These are phyloP conservation scores for Podaxis sp. DNA, from an alignment of 768 basidiomycete genomes.

Conservation along the genomic window DNA sequence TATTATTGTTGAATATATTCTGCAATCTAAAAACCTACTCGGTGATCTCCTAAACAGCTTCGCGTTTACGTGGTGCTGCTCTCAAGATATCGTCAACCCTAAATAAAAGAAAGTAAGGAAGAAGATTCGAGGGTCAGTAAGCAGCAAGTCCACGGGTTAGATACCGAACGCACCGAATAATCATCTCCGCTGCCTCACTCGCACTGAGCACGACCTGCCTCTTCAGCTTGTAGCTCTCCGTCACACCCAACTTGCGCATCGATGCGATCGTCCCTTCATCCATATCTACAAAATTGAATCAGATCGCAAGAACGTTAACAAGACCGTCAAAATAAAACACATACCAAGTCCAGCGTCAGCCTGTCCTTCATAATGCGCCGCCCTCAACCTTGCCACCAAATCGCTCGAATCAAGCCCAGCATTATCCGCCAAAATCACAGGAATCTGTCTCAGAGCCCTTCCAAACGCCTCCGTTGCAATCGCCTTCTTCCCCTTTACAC, in stretches of 20 bases:
- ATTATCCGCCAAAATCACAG: conserved; percentile 95
- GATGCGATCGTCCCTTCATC: conserved; percentile 80
- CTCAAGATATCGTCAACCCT: conserved; percentile 93
- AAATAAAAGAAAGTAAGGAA: not conserved
- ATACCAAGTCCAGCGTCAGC: conserved; percentile 84
- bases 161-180: conserved; percentile 69
- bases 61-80: conserved; percentile 81
- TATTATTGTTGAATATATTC: not conserved
- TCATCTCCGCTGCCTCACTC: conserved; percentile 98
- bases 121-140: not conserved
- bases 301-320: not conserved
- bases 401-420: conserved; percentile 98
- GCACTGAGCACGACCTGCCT: conserved; percentile 92
- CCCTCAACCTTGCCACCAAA: conserved; percentile 83
- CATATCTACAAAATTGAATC: conserved; percentile 67
- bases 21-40: not conserved
- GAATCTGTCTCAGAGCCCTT: conserved; percentile 89
- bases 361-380: conserved; percentile 91
- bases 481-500: conserved; percentile 91
- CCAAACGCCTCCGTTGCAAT: conserved; percentile 93
- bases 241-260: conserved; percentile 86
- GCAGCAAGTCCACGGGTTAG: not conserved
- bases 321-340: conserved; percentile 22
- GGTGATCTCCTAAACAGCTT: conserved; percentile 54
- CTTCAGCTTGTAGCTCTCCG: conserved; percentile 98